Evolutionary conservation across 116 monocot genomes (phyloP), one percentile per base, ranked within the genome.

Genomic region (Zostera marina): DNA sequence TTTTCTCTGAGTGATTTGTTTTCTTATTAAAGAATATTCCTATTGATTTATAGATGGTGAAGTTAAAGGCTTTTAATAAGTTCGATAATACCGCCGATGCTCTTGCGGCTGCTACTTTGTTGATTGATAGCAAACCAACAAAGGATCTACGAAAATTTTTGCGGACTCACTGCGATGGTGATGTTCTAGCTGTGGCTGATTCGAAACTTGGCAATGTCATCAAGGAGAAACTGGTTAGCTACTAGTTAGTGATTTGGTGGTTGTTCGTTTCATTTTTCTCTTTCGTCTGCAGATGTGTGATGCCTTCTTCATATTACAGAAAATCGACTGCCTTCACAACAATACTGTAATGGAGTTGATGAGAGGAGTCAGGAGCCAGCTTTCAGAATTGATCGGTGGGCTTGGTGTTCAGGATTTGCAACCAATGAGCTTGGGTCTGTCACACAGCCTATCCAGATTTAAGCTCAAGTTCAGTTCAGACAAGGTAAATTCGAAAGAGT

Each of bases 401-500:
- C 66, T 96, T 66, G 94, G 73, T 41, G 65, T 65, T 13, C 85
- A 96, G 72, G 94, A 96, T 72, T 59, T 96, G 24, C 88, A 77
- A 46, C 88, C 89, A 8, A 96, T 96, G 89, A 96, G 94, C 67
- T 68, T 96, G 71, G 96, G 96, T 47, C 63, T 96, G 48, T 96
- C 96, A 8, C 96, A 96, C 59, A 96, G 96, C 55, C 65, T 96
- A 11, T 88, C 89, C 63, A 72, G 89, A 56, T 96, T 82, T 65
- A 96, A 96, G 77, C 70, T 96, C 54, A 96, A 96, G 49, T 96
- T 96, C 64, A 96, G 96, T 63, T 85, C 96, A 15, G 96, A 96
- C 38, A 96, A 96, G 85, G 96, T 96, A 46, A 70, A 58, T 40
- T 41, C 11, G 20, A 44, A 8, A n/a, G n/a, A n/a, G n/a, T n/a